Evolutionary conservation across 2,329 filamentous ascomycete genomes (phyloP), one percentile per base, ranked within the genome.

Genomic region (Dryadomyces quercivorus): DNA sequence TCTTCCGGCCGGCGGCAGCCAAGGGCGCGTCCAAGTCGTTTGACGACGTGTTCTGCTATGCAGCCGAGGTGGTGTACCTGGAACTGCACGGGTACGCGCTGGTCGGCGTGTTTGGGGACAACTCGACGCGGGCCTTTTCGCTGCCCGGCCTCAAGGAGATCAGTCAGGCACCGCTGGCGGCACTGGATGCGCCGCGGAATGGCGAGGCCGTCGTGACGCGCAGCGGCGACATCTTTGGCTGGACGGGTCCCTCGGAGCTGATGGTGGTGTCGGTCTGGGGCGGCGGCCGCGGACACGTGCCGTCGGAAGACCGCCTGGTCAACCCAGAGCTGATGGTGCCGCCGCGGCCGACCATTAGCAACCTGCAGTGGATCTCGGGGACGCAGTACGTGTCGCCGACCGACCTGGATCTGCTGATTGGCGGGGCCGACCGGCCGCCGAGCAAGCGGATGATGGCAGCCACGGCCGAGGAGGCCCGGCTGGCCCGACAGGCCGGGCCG

Each of bases 1-100:
- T 98, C 50, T 95, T 96, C 74, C 88, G 84, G 60, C 92, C 93
- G 0, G 84, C 89, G 2, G 81, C 80, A 1, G 77, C 84, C 20
- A 97, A 95, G 69, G 93, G 92, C n/a, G 91, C 92, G 0, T 88
- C 90, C 54, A 95, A 93, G 62, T 82, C 84, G 1, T 97, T 93
- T 70, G 90, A 95, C 62, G 83, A 88, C 60, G 81, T 74, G 56
- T 72, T 95, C 44, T 97, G 92, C 65, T 85, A 95, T 62, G 78
- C 87, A 1, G 92, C 93, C 2, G 75, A 78, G 2, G 81, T 97
- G 0, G 84, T 86, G 0, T 82, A 87, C 53, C 83, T 86, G 36
- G 83, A 89, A 62, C 75, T 85, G 22, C 80, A 85, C 47, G 89
- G 89, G 1, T 83, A 85, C 63, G 90, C 88, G 6, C 72, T 98